Percentiles rank a stretch among this genome's conserved stretches.
Conservation (phyloP, 1,139 yeast species). For the Saccharomyces hybrid region DNA sequence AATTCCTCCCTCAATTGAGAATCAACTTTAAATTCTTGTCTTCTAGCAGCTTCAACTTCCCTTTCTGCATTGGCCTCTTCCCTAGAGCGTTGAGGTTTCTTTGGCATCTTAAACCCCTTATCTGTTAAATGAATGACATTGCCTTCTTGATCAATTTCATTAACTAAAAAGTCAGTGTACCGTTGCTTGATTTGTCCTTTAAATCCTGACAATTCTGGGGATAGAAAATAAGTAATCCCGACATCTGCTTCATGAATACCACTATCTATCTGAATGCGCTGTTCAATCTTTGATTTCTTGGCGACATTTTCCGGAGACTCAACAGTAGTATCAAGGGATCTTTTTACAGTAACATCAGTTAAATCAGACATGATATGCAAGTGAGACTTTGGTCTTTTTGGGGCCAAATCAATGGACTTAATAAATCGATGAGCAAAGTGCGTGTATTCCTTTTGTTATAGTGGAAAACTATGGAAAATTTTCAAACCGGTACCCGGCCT, state of each 20-base stretch:
- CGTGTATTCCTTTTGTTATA: neutral
- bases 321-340: slow-evolving; percentile 6
- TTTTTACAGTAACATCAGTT: slow-evolving; percentile 2
- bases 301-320: slow-evolving; percentile 1
- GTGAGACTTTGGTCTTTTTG: neutral
- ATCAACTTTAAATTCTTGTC: slow-evolving; percentile 41
- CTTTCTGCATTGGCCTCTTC: slow-evolving; percentile 36
- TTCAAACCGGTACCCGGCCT: neutral
- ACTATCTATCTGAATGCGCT: slow-evolving; percentile 5
- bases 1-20: slow-evolving; percentile 43
- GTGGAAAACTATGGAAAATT: neutral
- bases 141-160: slow-evolving; percentile 67
- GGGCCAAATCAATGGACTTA: neutral
- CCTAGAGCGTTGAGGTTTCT: slow-evolving; percentile 45
- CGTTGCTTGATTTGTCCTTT: slow-evolving; percentile 76
- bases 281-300: slow-evolving; percentile 11
- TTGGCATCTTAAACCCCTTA: slow-evolving; percentile 52
- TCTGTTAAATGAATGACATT: slow-evolving; percentile 69
- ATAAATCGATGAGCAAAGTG: neutral
- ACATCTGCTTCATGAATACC: slow-evolving; percentile 57
- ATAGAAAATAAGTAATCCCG: slow-evolving; percentile 70
- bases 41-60: slow-evolving; percentile 36
- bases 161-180: slow-evolving; percentile 90
- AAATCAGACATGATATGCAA: neutral
- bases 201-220: slow-evolving; percentile 54